These are phyloP conservation scores for Aspergillus piperis DNA, from an alignment of 2,329 filamentous ascomycete genomes.

Conservation along the genomic window DNA sequence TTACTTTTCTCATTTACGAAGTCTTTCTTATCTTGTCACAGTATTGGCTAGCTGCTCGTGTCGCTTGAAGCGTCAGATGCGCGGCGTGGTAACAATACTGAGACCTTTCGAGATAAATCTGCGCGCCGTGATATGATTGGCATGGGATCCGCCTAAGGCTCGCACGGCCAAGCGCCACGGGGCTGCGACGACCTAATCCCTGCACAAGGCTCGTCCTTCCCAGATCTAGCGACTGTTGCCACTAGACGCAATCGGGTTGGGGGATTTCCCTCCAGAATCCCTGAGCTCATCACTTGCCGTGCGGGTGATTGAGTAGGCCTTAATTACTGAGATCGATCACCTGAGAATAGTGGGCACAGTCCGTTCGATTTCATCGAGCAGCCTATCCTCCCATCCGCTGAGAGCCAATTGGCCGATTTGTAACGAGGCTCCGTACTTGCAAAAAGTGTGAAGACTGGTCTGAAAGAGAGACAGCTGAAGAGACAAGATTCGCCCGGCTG, in stretches of 20 bases:
- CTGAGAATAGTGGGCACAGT: conserved; percentile 15
- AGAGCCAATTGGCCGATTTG: conserved; percentile 16
- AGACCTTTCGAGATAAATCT: conserved; percentile 1
- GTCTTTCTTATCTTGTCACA: not conserved
- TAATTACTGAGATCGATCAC: conserved; percentile 14
- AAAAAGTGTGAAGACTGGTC: not conserved
- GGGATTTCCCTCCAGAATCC: conserved; percentile 13
- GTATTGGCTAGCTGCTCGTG: conserved; percentile 9
- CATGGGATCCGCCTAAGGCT: conserved; percentile 20
- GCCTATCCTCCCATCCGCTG: conserved; percentile 9
- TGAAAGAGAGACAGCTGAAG: conserved; percentile 2
- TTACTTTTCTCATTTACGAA: not conserved
- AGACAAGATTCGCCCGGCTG: conserved; percentile 11
- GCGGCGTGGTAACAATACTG: conserved; percentile 5
- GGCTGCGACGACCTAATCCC: conserved; percentile 24
- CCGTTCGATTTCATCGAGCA: conserved; percentile 7
- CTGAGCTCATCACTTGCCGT: conserved; percentile 9
- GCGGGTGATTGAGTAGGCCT: conserved; percentile 12
- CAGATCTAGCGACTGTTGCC: conserved; percentile 19
- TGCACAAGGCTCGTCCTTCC: conserved; percentile 20
- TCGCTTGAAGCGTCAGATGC: conserved; percentile 12
- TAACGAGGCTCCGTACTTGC: conserved; percentile 16
- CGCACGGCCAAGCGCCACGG: conserved; percentile 21
- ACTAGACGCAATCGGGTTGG: conserved; percentile 27
- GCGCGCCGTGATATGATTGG: conserved; percentile 21